Base-by-base conservation (phyloP, 805 yeast genomes). In the Sugiyamaella marilandica region DNA sequence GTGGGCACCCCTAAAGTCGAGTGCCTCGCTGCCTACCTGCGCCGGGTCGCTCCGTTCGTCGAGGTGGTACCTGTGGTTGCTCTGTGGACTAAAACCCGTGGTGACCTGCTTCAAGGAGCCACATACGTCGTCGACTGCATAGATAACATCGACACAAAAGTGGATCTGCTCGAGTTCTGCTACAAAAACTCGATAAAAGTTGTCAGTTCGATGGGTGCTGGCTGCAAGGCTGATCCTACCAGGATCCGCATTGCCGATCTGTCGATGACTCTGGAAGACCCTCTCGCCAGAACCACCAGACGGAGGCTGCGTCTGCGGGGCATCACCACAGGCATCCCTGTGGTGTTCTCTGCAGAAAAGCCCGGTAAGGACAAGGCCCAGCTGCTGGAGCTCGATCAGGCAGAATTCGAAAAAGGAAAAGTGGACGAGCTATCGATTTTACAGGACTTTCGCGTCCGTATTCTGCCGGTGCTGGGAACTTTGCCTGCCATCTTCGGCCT, bases 401-500 rank as follows among this genome's bases (percentile, higher is more conserved):
- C 82, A 41, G 95, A 89, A 66, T 78, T 82, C 55, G 83, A 80
- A 51, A 82, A 83, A 67, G 97, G 97, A 24, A 75, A 82, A 53
- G 96, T 92, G 35, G 94, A 82, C 58, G 94, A 95, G 67, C 74
- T 94, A 43, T 82, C 95, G 55, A 95, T 96, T 1, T 70, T 94
- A 59, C 84, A 81, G 62, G 90, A 89, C 70, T 94, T 94, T 74
- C 78, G 99, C 61, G 97, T 91, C 10, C 77, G 99, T 61, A 92
- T 94, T 45, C 75, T 94, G 52, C 99, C 99, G 0, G 99, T 94
- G 0, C 72, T 94, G 57, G 98, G 99, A 2, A 88, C 99, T 0
- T 82, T 94, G 85, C 99, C 99, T 1, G 97, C 94, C 9, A 85
- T 92, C 70, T 94, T 94, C 72, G 99, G 98, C 1, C 76, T 94